These are phyloP conservation scores for Aspergillus ustus DNA, from an alignment of 2,329 filamentous ascomycete genomes.

Conservation along the genomic window DNA sequence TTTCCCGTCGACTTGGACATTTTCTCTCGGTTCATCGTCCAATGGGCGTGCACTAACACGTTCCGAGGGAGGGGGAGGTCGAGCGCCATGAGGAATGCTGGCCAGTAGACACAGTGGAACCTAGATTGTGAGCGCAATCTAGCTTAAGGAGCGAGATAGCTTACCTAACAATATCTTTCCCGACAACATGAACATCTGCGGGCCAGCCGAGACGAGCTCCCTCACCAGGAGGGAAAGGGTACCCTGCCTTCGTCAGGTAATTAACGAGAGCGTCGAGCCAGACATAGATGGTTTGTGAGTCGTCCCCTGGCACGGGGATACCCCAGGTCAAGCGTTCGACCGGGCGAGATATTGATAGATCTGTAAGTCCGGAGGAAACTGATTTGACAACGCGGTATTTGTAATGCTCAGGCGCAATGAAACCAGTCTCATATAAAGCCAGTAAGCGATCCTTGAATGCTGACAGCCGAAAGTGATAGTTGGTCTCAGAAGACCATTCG, in stretches of 20 bases:
- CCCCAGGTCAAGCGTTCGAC: slow-evolving; percentile 81
- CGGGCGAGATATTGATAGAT: slow-evolving; percentile 88
- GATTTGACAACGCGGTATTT: slow-evolving; percentile 80
- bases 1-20: slow-evolving; percentile 98
- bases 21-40: slow-evolving; percentile 88
- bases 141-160: slow-evolving; percentile 3
- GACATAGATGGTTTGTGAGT: slow-evolving; percentile 90
- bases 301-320: slow-evolving; percentile 82
- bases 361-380: slow-evolving; percentile 77
- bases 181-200: slow-evolving; percentile 87
- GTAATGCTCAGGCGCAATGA: slow-evolving; percentile 72
- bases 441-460: slow-evolving; percentile 79
- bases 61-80: slow-evolving; percentile 77
- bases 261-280: slow-evolving; percentile 97
- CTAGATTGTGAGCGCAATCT: slow-evolving; percentile 31
- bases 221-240: slow-evolving; percentile 70
- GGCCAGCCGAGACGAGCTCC: slow-evolving; percentile 76
- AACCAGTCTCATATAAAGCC: slow-evolving; percentile 78
- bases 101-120: slow-evolving; percentile 98
- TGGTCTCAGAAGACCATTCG: slow-evolving; percentile 90
- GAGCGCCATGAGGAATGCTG: slow-evolving; percentile 89
- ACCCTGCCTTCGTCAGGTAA: slow-evolving; percentile 86
- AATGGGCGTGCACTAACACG: slow-evolving; percentile 89
- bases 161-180: slow-evolving; percentile 87
- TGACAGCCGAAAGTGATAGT: slow-evolving; percentile 93